Conservation (phyloP, 1,284 basidiomycete genomes). For the Ceratobasidium sp. region DNA sequence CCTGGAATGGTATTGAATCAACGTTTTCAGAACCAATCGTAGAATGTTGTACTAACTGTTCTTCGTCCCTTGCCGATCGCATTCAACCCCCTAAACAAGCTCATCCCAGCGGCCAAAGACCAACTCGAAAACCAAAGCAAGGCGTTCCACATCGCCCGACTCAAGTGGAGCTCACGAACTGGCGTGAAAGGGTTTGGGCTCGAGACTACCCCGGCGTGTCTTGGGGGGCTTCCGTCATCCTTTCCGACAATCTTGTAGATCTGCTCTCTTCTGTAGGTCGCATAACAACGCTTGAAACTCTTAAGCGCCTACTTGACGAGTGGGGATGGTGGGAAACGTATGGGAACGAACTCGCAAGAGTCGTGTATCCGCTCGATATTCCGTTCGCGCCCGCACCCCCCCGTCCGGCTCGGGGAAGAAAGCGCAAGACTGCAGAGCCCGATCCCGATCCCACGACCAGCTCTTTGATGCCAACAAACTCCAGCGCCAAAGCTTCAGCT, state of each 20-base stretch:
- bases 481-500: background rate
- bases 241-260: background rate
- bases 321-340: background rate
- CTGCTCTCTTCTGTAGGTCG: background rate
- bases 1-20: background rate
- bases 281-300: background rate
- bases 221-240: background rate
- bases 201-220: background rate
- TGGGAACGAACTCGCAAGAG: background rate
- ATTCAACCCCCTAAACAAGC: background rate
- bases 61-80: background rate
- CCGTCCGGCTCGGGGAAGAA: background rate
- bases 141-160: background rate
- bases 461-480: background rate
- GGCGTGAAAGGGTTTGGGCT: background rate
- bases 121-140: background rate
- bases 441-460: background rate
- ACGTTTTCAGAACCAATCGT: background rate
- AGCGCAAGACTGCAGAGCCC: background rate
- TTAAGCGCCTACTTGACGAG: background rate
- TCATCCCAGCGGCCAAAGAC: background rate
- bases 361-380: slow-evolving; percentile 8
- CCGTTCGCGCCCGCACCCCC: background rate
- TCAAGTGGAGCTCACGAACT: background rate
- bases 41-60: background rate